These are phyloP conservation scores for Gossypium longicalyx DNA, from an alignment of 345 rosid genomes.

Conservation along the genomic window DNA sequence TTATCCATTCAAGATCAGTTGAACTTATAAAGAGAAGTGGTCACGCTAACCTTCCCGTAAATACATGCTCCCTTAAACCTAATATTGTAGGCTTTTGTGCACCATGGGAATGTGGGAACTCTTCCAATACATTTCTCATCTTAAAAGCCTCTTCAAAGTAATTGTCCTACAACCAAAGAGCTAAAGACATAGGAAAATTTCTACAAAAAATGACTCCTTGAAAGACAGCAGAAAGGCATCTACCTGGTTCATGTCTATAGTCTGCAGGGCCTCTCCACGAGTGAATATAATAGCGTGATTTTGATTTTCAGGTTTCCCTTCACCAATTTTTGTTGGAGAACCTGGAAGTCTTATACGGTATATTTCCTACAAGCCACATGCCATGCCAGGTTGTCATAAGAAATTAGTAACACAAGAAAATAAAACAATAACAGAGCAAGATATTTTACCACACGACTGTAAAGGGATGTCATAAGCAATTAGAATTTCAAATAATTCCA, in stretches of 20 bases:
- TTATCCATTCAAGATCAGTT: neutral
- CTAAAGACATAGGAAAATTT: neutral
- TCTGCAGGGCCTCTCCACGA: constrained; percentile 98
- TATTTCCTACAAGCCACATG: constrained; percentile 63
- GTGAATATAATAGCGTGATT: constrained; percentile 97
- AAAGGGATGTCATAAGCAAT: neutral
- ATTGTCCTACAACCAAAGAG: constrained; percentile 61
- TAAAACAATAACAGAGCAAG: neutral
- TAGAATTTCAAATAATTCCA: neutral
- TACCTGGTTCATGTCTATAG: constrained; percentile 99
- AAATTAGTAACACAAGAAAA: neutral
- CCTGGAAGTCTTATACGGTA: constrained; percentile 98
- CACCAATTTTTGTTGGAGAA: constrained; percentile 82
- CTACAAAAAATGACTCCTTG: neutral
- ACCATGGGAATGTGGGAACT: constrained; percentile 44
- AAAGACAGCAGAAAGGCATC: constrained; percentile 7
- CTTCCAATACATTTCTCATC: constrained; percentile 90
- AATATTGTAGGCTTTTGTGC: constrained; percentile 72
- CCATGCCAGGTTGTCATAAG: neutral
- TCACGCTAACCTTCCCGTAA: constrained; percentile 85
- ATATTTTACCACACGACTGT: neutral
- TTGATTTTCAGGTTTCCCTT: constrained; percentile 99
- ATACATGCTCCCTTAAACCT: constrained; percentile 95
- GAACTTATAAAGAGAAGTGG: constrained; percentile 5
- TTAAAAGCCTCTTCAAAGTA: constrained; percentile 98